Percentiles rank a stretch among this genome's conserved stretches.
Evolutionary conservation across 2,329 filamentous ascomycete genomes (phyloP).

Genomic region (Verticillium klebahnii): DNA sequence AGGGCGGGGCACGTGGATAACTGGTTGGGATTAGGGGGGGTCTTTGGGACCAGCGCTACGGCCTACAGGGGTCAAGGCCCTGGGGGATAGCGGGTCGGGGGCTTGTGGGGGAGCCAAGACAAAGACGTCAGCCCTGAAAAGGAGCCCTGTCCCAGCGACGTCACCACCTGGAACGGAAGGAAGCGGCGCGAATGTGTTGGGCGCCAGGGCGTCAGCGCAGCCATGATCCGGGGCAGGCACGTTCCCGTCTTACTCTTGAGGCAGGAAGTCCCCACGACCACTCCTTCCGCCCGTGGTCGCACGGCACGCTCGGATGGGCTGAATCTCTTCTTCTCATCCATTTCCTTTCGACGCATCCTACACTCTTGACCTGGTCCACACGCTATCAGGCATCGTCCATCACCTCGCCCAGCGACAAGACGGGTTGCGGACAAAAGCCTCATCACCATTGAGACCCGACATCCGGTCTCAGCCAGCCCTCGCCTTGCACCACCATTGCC

Average conservation of each 20-base stretch:
- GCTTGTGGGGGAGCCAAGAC: not conserved
- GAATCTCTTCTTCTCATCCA: not conserved
- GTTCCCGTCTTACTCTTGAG: not conserved
- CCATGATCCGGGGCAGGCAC: not conserved
- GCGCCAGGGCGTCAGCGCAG: not conserved
- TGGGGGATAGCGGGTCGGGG: not conserved
- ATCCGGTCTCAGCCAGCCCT: not conserved
- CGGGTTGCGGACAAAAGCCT: not conserved
- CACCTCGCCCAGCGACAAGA: not conserved
- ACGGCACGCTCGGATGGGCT: not conserved
- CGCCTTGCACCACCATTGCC: not conserved
- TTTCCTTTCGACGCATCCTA: not conserved
- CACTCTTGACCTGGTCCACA: not conserved
- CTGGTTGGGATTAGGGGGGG: not conserved
- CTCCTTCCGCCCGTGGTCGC: not conserved
- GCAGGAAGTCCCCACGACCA: not conserved
- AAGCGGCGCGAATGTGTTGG: not conserved
- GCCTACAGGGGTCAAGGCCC: not conserved
- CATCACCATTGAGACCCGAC: not conserved
- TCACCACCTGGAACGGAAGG: not conserved
- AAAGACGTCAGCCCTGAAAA: not conserved
- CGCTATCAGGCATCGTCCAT: not conserved
- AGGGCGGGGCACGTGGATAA: not conserved
- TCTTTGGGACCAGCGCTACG: not conserved
- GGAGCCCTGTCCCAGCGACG: not conserved